Percentiles rank a stretch among this genome's conserved stretches.
Evolutionary conservation across 2,329 filamentous ascomycete species (phyloP).

Genomic region (Esteya vermicola): DNA sequence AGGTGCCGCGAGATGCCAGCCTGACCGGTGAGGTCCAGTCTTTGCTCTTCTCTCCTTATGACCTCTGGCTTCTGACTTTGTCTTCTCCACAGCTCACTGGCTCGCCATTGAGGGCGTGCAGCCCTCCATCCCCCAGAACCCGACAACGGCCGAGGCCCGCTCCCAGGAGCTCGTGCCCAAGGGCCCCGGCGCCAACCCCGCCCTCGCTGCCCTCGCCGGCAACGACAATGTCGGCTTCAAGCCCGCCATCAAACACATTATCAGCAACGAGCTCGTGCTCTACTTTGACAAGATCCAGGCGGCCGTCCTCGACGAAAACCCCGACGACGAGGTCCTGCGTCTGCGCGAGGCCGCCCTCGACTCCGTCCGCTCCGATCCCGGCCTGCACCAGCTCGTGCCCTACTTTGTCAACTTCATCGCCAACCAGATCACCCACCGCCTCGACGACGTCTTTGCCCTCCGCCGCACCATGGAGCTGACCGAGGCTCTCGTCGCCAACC

Average conservation of each 20-base stretch:
- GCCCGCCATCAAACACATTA: constrained; percentile 85
- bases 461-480: constrained; percentile 87
- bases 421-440: constrained; percentile 86
- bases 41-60: background rate
- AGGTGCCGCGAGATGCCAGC: constrained; percentile 82
- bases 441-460: constrained; percentile 80
- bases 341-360: constrained; percentile 75
- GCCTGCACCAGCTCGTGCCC: constrained; percentile 85
- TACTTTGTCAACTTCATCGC: constrained; percentile 95
- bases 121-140: constrained; percentile 91
- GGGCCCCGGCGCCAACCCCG: constrained; percentile 74
- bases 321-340: constrained; percentile 57
- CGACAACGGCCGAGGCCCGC: constrained; percentile 69
- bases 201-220: constrained; percentile 68
- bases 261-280: constrained; percentile 89
- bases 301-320: constrained; percentile 76
- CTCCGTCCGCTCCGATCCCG: constrained; percentile 76
- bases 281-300: constrained; percentile 94
- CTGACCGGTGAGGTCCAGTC: constrained; percentile 68
- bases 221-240: constrained; percentile 74
- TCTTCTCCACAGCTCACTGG: constrained; percentile 92
- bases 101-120: constrained; percentile 95
- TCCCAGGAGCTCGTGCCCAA: constrained; percentile 80
- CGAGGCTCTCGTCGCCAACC: constrained; percentile 71
- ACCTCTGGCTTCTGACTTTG: background rate